A percentile compares a stretch with the other conserved stretches of the same genome.
Evolutionary conservation across 1,139 yeast genomes (phyloP).

Genomic region (Casaregolazyma suthepensis): DNA sequence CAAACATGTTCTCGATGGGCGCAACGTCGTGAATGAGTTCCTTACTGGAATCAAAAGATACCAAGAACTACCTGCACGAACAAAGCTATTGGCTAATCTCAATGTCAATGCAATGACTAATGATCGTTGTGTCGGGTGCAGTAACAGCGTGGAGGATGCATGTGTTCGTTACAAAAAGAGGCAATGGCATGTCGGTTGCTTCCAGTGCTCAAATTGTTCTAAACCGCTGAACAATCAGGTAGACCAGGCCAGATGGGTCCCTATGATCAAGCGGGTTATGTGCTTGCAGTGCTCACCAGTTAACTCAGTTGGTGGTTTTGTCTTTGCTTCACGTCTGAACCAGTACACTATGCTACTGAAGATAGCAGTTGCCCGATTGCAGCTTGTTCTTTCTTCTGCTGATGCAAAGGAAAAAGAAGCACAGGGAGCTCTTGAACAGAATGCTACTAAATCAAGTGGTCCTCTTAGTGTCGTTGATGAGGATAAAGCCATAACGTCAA

Average conservation of each 20-base stretch:
- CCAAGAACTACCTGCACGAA: slow-evolving; percentile 24
- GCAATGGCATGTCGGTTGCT: slow-evolving; percentile 81
- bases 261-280: slow-evolving; percentile 37
- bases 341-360: slow-evolving; percentile 74
- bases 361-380: slow-evolving; percentile 78
- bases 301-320: slow-evolving; percentile 52
- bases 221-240: slow-evolving; percentile 23
- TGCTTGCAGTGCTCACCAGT: slow-evolving; percentile 56
- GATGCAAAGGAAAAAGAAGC: slow-evolving; percentile 30
- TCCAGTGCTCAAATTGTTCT: slow-evolving; percentile 44
- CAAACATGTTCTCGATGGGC: slow-evolving; percentile 52
- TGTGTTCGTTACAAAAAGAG: slow-evolving; percentile 57
- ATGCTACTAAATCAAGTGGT: neutral
- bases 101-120: slow-evolving; percentile 61
- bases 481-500: neutral
- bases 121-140: slow-evolving; percentile 70
- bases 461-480: neutral
- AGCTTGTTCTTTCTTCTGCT: slow-evolving; percentile 52
- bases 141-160: slow-evolving; percentile 72
- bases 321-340: slow-evolving; percentile 55
- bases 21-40: slow-evolving; percentile 49
- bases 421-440: slow-evolving; percentile 2
- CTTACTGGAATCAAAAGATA: slow-evolving; percentile 38
- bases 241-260: slow-evolving; percentile 42
- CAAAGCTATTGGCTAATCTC: slow-evolving; percentile 37